Evolutionary conservation across 2,329 filamentous ascomycete genomes (phyloP).

Genomic region (Colletotrichum trifolii): DNA sequence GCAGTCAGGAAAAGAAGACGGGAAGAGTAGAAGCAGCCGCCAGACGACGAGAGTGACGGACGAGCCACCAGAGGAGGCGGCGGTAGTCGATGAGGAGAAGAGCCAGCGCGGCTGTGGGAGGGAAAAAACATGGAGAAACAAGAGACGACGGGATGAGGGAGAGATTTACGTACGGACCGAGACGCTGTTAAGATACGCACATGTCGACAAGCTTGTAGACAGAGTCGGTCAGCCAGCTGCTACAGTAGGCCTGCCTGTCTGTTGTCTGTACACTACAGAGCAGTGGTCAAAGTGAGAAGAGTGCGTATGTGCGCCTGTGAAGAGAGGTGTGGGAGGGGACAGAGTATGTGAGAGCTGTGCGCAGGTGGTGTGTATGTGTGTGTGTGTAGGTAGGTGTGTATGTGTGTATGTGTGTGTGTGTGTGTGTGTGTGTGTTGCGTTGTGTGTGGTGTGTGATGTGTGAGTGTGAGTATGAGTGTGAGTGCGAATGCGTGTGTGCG

Average conservation of each 20-base stretch:
- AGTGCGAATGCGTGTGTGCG: constrained; percentile 6
- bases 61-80: constrained; percentile 23
- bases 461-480: constrained; percentile 10
- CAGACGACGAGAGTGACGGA: constrained; percentile 10
- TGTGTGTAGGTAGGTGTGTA: neutral
- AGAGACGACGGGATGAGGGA: constrained; percentile 30
- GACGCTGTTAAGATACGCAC: neutral
- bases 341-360: no score
- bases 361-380: constrained; percentile 5
- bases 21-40: constrained; percentile 4
- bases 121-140: neutral
- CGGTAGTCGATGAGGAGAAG: neutral
- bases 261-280: no score
- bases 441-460: constrained; percentile 5
- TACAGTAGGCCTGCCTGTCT: no score
- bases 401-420: neutral
- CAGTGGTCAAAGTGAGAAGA: no score
- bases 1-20: constrained; percentile 26
- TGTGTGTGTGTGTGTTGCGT: constrained; percentile 10
- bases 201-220: no score
- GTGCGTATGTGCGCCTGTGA: no score
- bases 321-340: no score
- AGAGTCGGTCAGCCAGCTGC: no score
- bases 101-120: constrained; percentile 30
- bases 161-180: constrained; percentile 15